Evolutionary conservation across 1,284 basidiomycete species (phyloP), one percentile per base, ranked within the genome.

Genomic region (Chondrostereum purpureum): DNA sequence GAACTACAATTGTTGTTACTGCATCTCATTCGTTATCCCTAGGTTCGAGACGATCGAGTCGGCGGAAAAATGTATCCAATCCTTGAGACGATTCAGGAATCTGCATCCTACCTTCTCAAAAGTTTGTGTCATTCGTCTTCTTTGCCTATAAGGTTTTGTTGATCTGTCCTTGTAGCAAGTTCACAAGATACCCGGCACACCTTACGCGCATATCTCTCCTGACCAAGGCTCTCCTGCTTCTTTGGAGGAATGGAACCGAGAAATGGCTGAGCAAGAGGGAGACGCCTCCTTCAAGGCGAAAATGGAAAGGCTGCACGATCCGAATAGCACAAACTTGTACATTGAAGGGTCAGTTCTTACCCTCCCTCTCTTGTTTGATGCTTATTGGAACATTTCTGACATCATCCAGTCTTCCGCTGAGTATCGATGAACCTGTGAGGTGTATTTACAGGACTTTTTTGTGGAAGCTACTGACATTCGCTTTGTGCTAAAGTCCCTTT

Each of bases 131-230:
- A 36, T 13, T 17, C 18, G 6, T 13, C 27, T 34, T 18, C n/a
- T 13, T 12, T 8, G 24, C 21, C 36, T n/a, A 19, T 20, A 14
- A 8, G 10, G 12, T 42, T 2, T 27, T 23, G 19, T 40, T 37
- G 24, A 20, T 43, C 5, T 39, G 12, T 22, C 18, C n/a, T 42
- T 46, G 11, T 49, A 86, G 81, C 80, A 84, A 74, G 69, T 83
- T 12, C 86, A 87, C 62, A 84, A 85, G 59, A 87, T 88, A 33
- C 84, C 84, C 5, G 84, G 84, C 6, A 83, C 83, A 2, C 59
- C 68, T 18, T 83, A 80, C 52, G 65, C 62, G 55, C 48, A 64
- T 18, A 4, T 47, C 5, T 27, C 23, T 18, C 12, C 37, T 4
- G 22, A 31, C n/a, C 36, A 48, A n/a, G 53, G 11, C 42, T 44